phyloP scores from a whole-genome alignment of 352 stramenopile species.

The Phytophthora cactorum region DNA sequence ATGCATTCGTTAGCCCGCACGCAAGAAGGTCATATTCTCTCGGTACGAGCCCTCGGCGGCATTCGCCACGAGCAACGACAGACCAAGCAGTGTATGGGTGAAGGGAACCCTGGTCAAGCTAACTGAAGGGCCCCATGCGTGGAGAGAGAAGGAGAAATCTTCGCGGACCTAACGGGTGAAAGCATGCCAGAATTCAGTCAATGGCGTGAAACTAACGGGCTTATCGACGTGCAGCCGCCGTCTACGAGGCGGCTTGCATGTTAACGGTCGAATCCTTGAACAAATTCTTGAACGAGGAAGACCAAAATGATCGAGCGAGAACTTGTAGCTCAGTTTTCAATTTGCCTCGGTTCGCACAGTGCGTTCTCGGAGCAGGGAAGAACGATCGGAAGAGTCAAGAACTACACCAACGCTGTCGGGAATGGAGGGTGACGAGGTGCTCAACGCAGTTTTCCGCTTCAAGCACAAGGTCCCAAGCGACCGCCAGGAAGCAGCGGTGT shows the following conservation, averaged over 20 bases:
- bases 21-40: neutral
- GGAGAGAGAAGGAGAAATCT: neutral
- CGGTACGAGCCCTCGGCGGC: neutral
- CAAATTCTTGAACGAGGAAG: neutral
- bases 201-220: neutral
- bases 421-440: slow-evolving; percentile 15
- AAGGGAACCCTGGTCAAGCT: neutral
- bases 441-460: slow-evolving; percentile 54
- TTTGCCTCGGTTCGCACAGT: neutral
- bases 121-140: neutral
- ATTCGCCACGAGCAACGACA: neutral
- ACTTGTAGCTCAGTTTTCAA: neutral
- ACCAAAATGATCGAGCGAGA: neutral
- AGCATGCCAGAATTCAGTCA: neutral
- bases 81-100: no score
- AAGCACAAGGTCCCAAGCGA: slow-evolving; percentile 44
- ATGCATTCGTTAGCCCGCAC: neutral
- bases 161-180: neutral
- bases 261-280: neutral
- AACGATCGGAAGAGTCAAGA: neutral
- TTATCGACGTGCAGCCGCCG: neutral
- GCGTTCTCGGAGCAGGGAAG: neutral
- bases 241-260: neutral
- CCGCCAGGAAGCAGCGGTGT: slow-evolving; percentile 24
- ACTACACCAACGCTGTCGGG: neutral